These are phyloP conservation scores for Drosera capensis DNA, from an alignment of 148 eudicot genomes.

Conservation along the genomic window DNA sequence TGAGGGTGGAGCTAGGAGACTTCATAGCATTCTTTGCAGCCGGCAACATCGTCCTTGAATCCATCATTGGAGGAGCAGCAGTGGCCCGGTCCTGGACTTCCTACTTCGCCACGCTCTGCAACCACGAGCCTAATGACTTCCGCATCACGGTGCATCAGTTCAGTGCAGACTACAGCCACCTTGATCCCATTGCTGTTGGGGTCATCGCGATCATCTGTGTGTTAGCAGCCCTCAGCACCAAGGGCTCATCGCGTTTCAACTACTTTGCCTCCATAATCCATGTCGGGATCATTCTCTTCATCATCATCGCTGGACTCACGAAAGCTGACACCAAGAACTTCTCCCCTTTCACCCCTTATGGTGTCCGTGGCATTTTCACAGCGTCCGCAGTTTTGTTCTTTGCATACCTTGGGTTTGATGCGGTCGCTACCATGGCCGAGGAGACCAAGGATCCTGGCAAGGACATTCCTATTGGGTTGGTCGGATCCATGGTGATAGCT, in stretches of 20 bases:
- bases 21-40: conserved; percentile 37
- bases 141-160: conserved; percentile 18
- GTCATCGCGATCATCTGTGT: conserved; percentile 18
- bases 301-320: conserved; percentile 23
- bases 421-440: conserved; percentile 57
- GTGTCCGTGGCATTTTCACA: conserved; percentile 19
- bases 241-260: conserved; percentile 30
- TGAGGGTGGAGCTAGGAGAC: conserved; percentile 43
- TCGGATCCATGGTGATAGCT: conserved; percentile 42
- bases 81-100: conserved; percentile 72
- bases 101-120: conserved; percentile 50
- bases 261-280: conserved; percentile 26
- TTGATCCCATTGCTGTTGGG: conserved; percentile 36
- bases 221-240: conserved; percentile 23
- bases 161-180: conserved; percentile 17
- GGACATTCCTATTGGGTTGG: conserved; percentile 57
- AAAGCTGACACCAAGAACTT: conserved; percentile 19
- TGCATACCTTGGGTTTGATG: conserved; percentile 45
- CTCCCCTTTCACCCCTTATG: conserved; percentile 11
- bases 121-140: conserved; percentile 22
- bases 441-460: conserved; percentile 45
- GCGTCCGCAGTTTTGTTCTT: conserved; percentile 31
- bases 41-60: conserved; percentile 47
- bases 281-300: conserved; percentile 19
- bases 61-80: conserved; percentile 43